phyloP scores from a whole-genome alignment of 2,329 filamentous ascomycete species.

The Talaromyces sp. region DNA sequence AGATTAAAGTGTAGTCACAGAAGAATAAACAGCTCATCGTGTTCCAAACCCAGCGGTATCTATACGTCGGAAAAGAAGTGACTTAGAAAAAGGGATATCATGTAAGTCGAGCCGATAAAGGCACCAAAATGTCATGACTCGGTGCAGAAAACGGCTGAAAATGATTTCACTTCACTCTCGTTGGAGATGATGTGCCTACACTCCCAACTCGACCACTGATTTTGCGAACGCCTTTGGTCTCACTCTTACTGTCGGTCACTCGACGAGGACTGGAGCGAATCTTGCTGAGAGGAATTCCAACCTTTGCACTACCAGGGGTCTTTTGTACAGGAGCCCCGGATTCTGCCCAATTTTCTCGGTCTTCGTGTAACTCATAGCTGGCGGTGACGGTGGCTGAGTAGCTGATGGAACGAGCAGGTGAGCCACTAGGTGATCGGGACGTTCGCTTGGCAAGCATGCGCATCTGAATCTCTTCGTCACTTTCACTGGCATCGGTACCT shows the following conservation, averaged over 20 bases:
- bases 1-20: not conserved
- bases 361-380: conserved; percentile 58
- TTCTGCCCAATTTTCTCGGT: conserved; percentile 61
- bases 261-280: conserved; percentile 52
- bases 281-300: conserved; percentile 54
- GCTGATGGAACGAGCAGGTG: conserved; percentile 64
- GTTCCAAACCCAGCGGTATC: not conserved
- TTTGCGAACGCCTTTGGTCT: conserved; percentile 39
- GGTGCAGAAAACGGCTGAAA: not conserved
- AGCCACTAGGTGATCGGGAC: conserved; percentile 59
- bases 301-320: conserved; percentile 48
- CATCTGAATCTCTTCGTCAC: conserved; percentile 76
- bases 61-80: conserved; percentile 5
- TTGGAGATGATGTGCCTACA: conserved; percentile 25
- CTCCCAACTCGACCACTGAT: conserved; percentile 42
- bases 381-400: conserved; percentile 62
- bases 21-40: not conserved
- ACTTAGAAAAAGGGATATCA: conserved; percentile 5
- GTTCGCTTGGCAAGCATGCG: conserved; percentile 64
- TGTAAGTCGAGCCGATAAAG: not conserved
- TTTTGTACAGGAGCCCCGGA: conserved; percentile 31
- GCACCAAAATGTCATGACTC: conserved; percentile 7
- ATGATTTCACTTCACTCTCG: conserved; percentile 21
- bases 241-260: conserved; percentile 32
- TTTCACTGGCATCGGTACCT: conserved; percentile 56